Conservation (phyloP, 495 filamentous ascomycete species). For the Penicillium paradoxum region DNA sequence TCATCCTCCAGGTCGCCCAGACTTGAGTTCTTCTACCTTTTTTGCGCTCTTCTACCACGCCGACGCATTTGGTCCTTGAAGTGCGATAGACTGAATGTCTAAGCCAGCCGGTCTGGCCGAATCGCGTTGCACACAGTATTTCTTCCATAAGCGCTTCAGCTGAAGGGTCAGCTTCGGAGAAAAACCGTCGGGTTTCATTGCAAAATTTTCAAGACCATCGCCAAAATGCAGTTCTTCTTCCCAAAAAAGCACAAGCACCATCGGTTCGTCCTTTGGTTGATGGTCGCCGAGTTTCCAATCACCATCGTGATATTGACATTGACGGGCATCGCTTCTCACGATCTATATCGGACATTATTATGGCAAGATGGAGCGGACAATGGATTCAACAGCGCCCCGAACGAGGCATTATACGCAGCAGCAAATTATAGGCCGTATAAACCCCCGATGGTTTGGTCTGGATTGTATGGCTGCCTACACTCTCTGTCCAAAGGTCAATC, state of each 20-base stretch:
- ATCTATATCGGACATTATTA: conserved; percentile 70
- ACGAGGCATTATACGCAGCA: conserved; percentile 64
- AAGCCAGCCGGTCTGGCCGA: conserved; percentile 42
- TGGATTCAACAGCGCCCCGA: conserved; percentile 79
- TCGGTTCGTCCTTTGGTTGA: conserved; percentile 57
- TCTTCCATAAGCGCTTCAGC: not conserved
- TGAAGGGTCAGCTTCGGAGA: conserved; percentile 4
- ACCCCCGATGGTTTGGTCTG: conserved; percentile 75
- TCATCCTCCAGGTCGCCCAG: conserved; percentile 21
- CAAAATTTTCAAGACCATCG: conserved; percentile 1
- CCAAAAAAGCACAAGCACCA: conserved; percentile 61
- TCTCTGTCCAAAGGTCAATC: not conserved
- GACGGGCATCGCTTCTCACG: conserved; percentile 74
- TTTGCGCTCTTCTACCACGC: not conserved
- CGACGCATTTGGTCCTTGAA: conserved; percentile 14
- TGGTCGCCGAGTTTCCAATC: conserved; percentile 64
- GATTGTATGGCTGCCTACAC: conserved; percentile 51
- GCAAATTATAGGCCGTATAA: conserved; percentile 66
- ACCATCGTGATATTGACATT: conserved; percentile 69
- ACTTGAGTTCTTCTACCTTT: conserved; percentile 12
- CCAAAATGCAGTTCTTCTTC: conserved; percentile 33
- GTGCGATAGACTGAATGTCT: conserved; percentile 31
- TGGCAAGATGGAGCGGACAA: conserved; percentile 78
- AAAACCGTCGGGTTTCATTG: not conserved
- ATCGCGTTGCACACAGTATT: conserved; percentile 13